phyloP scores from a whole-genome alignment of 1,284 basidiomycete genomes.

The Irpex lacteus region DNA sequence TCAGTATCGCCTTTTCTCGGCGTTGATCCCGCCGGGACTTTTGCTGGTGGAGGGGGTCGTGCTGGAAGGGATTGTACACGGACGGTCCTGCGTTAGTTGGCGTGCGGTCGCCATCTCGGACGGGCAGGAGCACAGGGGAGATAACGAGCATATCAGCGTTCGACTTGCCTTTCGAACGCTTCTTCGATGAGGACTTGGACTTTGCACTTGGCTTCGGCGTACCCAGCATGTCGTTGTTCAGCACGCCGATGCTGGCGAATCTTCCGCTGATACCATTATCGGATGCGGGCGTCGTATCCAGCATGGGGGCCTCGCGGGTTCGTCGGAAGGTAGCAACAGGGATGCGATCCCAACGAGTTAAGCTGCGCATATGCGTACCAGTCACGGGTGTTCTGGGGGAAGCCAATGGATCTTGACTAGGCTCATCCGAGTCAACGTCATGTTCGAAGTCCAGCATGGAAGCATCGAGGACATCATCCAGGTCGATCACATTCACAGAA shows the following conservation, averaged over 20 bases:
- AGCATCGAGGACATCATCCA: constrained; percentile 79
- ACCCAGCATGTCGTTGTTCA: constrained; percentile 39
- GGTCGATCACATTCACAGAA: constrained; percentile 55
- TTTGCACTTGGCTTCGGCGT: constrained; percentile 25
- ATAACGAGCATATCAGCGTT: constrained; percentile 34
- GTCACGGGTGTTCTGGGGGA: constrained; percentile 18
- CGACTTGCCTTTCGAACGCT: constrained; percentile 15
- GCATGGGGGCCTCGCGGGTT: constrained; percentile 45
- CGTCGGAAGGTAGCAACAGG: constrained; percentile 73
- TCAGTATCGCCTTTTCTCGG: constrained; percentile 58
- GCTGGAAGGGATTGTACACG: constrained; percentile 17
- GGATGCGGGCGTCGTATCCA: constrained; percentile 31
- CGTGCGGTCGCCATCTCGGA: constrained; percentile 55
- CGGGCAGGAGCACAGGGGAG: constrained; percentile 54
- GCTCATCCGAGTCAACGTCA: constrained; percentile 16
- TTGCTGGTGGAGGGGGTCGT: constrained; percentile 18
- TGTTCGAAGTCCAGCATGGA: constrained; percentile 61
- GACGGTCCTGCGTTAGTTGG: constrained; percentile 30
- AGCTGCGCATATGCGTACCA: constrained; percentile 29
- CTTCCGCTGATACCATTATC: constrained; percentile 32
- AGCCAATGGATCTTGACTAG: constrained; percentile 11
- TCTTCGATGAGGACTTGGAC: constrained; percentile 18
- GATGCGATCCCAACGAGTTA: constrained; percentile 72
- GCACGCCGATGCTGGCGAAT: constrained; percentile 25
- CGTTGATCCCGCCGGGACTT: constrained; percentile 42